phyloP scores from a whole-genome alignment of 805 yeast species.

The Teunomyces atbi region DNA sequence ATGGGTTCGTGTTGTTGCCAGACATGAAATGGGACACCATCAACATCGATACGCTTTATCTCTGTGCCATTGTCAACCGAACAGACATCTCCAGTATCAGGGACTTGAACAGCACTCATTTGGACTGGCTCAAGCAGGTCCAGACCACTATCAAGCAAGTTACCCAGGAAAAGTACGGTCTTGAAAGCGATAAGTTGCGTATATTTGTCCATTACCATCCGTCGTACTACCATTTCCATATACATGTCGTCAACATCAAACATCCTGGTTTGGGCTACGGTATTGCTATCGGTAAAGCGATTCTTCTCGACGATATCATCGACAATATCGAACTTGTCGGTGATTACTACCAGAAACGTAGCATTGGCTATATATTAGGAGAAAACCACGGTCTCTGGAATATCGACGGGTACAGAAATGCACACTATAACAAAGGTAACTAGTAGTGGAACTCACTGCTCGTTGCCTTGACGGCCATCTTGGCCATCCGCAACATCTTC shows the following conservation, averaged over 20 bases:
- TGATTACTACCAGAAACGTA: slow-evolving; percentile 57
- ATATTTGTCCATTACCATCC: slow-evolving; percentile 93
- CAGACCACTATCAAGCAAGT: slow-evolving; percentile 44
- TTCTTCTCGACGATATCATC: slow-evolving; percentile 76
- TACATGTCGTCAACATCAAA: slow-evolving; percentile 77
- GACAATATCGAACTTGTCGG: slow-evolving; percentile 60
- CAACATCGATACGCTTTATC: slow-evolving; percentile 65
- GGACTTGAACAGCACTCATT: slow-evolving; percentile 62
- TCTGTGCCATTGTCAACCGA: slow-evolving; percentile 73
- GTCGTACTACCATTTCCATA: slow-evolving; percentile 91
- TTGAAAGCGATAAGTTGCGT: slow-evolving; percentile 59
- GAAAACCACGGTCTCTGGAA: slow-evolving; percentile 79
- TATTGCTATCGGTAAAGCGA: slow-evolving; percentile 74
- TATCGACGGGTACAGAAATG: slow-evolving; percentile 21
- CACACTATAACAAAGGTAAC: background rate
- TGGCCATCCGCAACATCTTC: slow-evolving; percentile 75
- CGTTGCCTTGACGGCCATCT: slow-evolving; percentile 59
- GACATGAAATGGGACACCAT: slow-evolving; percentile 96
- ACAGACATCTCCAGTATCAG: slow-evolving; percentile 70
- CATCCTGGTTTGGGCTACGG: slow-evolving; percentile 71
- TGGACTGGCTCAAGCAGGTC: slow-evolving; percentile 54
- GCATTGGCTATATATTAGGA: slow-evolving; percentile 65
- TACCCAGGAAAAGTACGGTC: slow-evolving; percentile 38
- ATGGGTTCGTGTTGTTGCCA: slow-evolving; percentile 77
- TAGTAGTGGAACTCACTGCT: slow-evolving; percentile 72